These are phyloP conservation scores for Allium cepa DNA, from an alignment of 106 monocot species.

Conservation along the genomic window DNA sequence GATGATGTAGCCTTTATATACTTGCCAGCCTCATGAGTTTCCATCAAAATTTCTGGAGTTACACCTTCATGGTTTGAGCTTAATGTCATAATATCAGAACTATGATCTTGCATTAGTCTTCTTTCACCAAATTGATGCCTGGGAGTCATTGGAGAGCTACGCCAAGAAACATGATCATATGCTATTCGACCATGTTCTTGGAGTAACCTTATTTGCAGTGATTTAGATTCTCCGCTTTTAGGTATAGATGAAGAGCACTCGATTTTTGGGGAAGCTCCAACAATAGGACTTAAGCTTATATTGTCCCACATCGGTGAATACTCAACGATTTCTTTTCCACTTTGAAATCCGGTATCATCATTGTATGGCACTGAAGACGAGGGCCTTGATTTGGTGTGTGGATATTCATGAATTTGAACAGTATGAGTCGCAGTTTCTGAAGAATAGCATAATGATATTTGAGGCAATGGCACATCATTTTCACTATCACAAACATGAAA, in stretches of 20 bases:
- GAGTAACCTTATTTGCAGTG: constrained; percentile 12
- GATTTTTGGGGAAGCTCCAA: constrained; percentile 11
- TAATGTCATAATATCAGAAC: too few species aligned
- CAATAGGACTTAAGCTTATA: constrained; percentile 26
- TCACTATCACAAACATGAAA: neutral
- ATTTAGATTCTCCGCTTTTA: constrained; percentile 11
- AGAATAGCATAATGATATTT: constrained; percentile 21
- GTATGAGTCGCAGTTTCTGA: constrained; percentile 26
- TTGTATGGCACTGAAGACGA: constrained; percentile 7
- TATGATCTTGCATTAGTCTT: constrained; percentile 4
- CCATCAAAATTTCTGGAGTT: constrained; percentile 38
- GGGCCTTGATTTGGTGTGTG: constrained; percentile 24
- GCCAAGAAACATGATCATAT: constrained; percentile 13
- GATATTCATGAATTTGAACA: constrained; percentile 11
- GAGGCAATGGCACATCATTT: constrained; percentile 18
- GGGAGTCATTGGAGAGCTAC: constrained; percentile 42
- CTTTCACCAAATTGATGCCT: constrained; percentile 26
- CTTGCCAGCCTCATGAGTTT: constrained; percentile 9
- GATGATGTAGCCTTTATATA: constrained; percentile 23
- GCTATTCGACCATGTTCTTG: constrained; percentile 13
- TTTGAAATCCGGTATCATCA: constrained; percentile 4
- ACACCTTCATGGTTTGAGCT: constrained; percentile 18
- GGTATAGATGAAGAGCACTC: constrained; percentile 9
- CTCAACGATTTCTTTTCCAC: constrained; percentile 10
- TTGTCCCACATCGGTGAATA: constrained; percentile 44